Base-by-base conservation (phyloP, 2,329 filamentous ascomycete genomes). In the Fusarium globosum region DNA sequence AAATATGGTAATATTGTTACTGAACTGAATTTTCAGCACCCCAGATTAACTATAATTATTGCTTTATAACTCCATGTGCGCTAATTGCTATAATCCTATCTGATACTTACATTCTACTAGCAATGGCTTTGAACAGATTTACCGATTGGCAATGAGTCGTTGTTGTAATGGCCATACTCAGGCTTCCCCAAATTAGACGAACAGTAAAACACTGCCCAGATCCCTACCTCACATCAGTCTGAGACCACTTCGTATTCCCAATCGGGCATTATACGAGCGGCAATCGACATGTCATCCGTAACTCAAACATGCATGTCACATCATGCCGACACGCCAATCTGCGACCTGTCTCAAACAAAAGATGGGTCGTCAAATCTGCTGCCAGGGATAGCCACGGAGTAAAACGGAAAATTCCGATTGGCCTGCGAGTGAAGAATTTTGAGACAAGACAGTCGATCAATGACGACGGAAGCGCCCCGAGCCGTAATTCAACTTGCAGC, bases 191-290 rank as follows among this genome's bases (percentile, higher is more conserved):
- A 52, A 52, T 2, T 0, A 10, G 12, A 23, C 8, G 20, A 20
- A 1, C 4, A 23, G 1, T 23, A 2, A 13, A 51, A 0, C 11
- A 16, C 11, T 9, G 13, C 8, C 3, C 13, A 13, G 2, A 36
- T 26, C 16, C 18, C 9, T 7, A 2, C 7, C 49, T 36, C 33
- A 15, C 33, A 36, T 21, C 18, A 36, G 9, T n/a, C 10, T 6
- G 18, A 21, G 13, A 26, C n/a, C 10, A 26, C 18, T 33, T 26
- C 49, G 18, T 52, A 52, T 52, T 52, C 49, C 33, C n/a, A 26
- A 52, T 26, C 18, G n/a, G n/a, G 49, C 18, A 15, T 26, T 20
- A 21, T 52, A 36, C 49, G 49, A 52, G 49, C 49, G 18, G 33
- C n/a, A 26, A 36, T 26, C 33, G n/a, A 52, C n/a, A 36, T 36